These are phyloP conservation scores for Lactifluus hygrophoroides DNA, from an alignment of 768 basidiomycete genomes.

Conservation along the genomic window DNA sequence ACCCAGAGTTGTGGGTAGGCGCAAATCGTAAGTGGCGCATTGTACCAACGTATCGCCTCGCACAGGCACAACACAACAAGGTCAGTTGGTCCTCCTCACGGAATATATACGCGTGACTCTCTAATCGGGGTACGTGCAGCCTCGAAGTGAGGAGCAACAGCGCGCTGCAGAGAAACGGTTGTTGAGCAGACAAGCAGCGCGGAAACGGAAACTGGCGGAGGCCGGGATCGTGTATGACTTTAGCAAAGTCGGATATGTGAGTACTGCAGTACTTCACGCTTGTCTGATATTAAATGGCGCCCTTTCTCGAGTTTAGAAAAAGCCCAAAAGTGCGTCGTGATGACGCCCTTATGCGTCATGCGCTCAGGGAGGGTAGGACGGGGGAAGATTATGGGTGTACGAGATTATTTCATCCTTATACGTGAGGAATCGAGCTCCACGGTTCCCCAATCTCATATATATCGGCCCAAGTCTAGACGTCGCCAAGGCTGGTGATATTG, in stretches of 20 bases:
- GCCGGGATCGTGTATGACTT: conserved; percentile 86
- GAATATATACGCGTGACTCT: neutral
- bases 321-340: conserved; percentile 23
- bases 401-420: neutral
- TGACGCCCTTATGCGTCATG: neutral
- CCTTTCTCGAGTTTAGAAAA: conserved; percentile 29
- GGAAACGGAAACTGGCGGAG: conserved; percentile 70
- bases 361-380: neutral
- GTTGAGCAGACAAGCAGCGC: conserved; percentile 64
- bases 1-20: conserved; percentile 94
- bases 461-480: neutral
- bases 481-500: neutral
- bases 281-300: neutral
- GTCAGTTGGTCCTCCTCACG: conserved; percentile 31
- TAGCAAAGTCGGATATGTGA: conserved; percentile 71
- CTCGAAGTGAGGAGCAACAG: conserved; percentile 65
- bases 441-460: neutral
- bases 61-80: conserved; percentile 73
- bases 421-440: neutral
- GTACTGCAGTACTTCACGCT: conserved; percentile 26
- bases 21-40: conserved; percentile 85
- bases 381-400: neutral
- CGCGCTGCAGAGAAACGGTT: conserved; percentile 56
- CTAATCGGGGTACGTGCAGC: conserved; percentile 32
- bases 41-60: conserved; percentile 66